Conservation (phyloP, 345 rosid species). For the Hibiscus syriacus region DNA sequence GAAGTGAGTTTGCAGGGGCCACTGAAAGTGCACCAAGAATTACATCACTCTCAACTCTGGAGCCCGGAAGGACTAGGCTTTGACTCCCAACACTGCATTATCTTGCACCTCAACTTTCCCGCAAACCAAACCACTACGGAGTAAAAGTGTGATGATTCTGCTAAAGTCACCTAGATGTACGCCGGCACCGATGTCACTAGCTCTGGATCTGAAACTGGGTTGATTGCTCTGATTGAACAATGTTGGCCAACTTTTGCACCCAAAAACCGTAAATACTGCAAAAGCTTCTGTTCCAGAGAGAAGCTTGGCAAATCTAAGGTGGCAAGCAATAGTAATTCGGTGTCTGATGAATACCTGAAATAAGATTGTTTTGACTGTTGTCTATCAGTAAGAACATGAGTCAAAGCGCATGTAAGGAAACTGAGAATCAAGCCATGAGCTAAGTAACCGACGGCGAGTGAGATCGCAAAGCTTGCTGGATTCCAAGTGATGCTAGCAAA, state of each 20-base stretch:
- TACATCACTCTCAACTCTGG: constrained; percentile 37
- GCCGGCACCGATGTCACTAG: constrained; percentile 40
- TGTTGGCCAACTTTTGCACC: constrained; percentile 48
- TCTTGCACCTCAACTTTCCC: constrained; percentile 38
- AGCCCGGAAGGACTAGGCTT: constrained; percentile 52
- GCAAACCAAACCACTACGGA: constrained; percentile 27
- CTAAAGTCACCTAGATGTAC: constrained; percentile 70
- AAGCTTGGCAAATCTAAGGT: constrained; percentile 54
- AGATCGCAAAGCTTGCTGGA: constrained; percentile 28
- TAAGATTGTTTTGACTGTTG: constrained; percentile 24
- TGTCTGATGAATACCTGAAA: constrained; percentile 38
- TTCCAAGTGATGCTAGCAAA: constrained; percentile 20
- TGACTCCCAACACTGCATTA: constrained; percentile 57
- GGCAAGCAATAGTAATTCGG: constrained; percentile 46
- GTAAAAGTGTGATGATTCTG: constrained; percentile 37
- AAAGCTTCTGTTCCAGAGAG: constrained; percentile 58
- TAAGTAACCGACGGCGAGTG: constrained; percentile 30
- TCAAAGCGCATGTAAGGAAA: constrained; percentile 33
- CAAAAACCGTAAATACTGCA: constrained; percentile 43
- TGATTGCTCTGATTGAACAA: constrained; percentile 61
- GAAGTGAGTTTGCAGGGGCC: constrained; percentile 47
- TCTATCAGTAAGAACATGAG: constrained; percentile 26
- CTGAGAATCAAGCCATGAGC: constrained; percentile 49
- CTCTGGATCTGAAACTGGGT: constrained; percentile 46
- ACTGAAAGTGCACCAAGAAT: constrained; percentile 63